These are phyloP conservation scores for Cladosporium sp. DNA, from an alignment of 2,329 filamentous ascomycete species.

Conservation along the genomic window DNA sequence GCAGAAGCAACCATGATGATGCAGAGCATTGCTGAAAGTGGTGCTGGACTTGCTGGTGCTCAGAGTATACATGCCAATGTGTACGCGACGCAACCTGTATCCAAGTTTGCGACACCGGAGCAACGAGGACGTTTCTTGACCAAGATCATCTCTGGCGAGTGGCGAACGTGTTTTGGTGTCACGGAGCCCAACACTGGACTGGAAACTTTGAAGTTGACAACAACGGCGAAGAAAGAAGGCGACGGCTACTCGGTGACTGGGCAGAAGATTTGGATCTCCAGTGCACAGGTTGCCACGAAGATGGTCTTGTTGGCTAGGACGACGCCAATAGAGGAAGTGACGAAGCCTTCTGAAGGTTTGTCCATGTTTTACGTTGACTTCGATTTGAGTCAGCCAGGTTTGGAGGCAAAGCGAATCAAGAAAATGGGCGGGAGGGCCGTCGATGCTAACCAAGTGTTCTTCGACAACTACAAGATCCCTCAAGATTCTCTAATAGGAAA, in stretches of 20 bases:
- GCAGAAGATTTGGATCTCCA: constrained; percentile 89
- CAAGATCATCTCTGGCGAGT: constrained; percentile 69
- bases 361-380: constrained; percentile 81
- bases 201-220: constrained; percentile 71
- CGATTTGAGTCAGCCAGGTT: constrained; percentile 58
- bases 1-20: constrained; percentile 86
- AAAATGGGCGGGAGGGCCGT: constrained; percentile 85
- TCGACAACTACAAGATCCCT: constrained; percentile 72
- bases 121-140: constrained; percentile 67
- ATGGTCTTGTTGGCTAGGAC: constrained; percentile 84
- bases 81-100: constrained; percentile 73
- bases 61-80: constrained; percentile 64
- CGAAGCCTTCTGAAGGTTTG: constrained; percentile 71
- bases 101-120: constrained; percentile 67
- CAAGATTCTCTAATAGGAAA: constrained; percentile 65
- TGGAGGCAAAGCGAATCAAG: constrained; percentile 70
- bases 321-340: constrained; percentile 65
- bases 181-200: constrained; percentile 82
- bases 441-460: constrained; percentile 86
- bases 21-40: constrained; percentile 63
- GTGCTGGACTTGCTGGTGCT: constrained; percentile 73
- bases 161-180: constrained; percentile 76
- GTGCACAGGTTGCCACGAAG: constrained; percentile 75
- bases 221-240: constrained; percentile 61
- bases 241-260: constrained; percentile 67